Base-by-base conservation (phyloP, 1,284 basidiomycete genomes). In the Meripilus lineatus region DNA sequence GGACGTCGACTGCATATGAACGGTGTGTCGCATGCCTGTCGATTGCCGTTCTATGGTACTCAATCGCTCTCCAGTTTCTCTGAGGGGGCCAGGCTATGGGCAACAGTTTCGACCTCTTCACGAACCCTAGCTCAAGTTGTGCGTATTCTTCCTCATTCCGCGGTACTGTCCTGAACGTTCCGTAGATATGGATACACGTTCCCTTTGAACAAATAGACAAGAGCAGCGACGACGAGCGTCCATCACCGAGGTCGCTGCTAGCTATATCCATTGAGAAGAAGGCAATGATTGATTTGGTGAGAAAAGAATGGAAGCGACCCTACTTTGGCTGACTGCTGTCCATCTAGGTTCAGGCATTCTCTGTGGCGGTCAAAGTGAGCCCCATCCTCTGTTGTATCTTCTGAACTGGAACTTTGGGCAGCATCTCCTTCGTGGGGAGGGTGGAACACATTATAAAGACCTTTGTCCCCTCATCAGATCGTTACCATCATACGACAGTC, bases 271-370 rank as follows among this genome's bases (percentile, higher is more conserved):
- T 86, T 26, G 84, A 89, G 65, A 87, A 86, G 65, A 82, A 81
- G 62, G 78, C 78, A 6, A 80, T 86, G 71, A 72, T 87, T 46
- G 82, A 84, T 58, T 64, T 89, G 47, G 77, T 76, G n/a, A n/a
- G n/a, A n/a, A n/a, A n/a, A n/a, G n/a, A n/a, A n/a, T n/a, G n/a
- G n/a, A n/a, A n/a, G 47, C 38, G 66, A 50, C 14, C 8, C 24
- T 17, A 26, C 20, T 17, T 35, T 10, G 13, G 18, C 40, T 14
- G 28, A 18, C 34, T 41, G 6, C 26, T 11, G 15, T 26, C 18
- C 6, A 32, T 18, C 6, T 41, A 79, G 74, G 63, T 84, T 22
- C 75, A 84, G 60, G 84, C 77, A 2, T 85, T 75, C 53, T 70
- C 77, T 5, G 78, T 81, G 3, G 62, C 80, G 5, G 71, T 80